These are phyloP conservation scores for Calocybe gambosa DNA, from an alignment of 1,284 basidiomycete species.

Conservation along the genomic window DNA sequence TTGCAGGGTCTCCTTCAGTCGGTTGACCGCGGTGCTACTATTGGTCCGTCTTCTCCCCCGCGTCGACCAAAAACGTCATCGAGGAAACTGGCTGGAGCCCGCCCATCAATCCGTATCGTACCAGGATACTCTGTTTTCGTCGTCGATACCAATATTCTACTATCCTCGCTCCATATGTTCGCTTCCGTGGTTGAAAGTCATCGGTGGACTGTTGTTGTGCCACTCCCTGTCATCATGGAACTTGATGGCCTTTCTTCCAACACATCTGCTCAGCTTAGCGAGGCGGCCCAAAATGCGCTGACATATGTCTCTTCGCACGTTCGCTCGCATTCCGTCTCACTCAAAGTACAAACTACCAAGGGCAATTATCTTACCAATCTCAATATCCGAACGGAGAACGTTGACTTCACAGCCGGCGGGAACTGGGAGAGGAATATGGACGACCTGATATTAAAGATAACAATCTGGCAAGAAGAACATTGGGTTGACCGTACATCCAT, in stretches of 20 bases:
- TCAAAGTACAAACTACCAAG: constrained; percentile 93
- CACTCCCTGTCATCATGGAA: constrained; percentile 93
- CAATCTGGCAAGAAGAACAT: constrained; percentile 89
- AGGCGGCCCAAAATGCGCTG: constrained; percentile 68
- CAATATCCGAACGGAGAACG: constrained; percentile 78
- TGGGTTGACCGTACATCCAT: constrained; percentile 81
- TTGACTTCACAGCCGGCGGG: constrained; percentile 58
- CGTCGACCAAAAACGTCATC: constrained; percentile 27
- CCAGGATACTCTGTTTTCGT: constrained; percentile 89
- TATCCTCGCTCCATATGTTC: constrained; percentile 74
- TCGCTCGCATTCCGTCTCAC: constrained; percentile 64
- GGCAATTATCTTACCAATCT: constrained; percentile 91
- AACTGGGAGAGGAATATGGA: constrained; percentile 81
- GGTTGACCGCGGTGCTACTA: constrained; percentile 27
- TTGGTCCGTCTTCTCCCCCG: constrained; percentile 19
- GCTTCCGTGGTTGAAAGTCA: constrained; percentile 73
- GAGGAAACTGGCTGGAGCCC: constrained; percentile 26
- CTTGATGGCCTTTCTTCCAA: constrained; percentile 85
- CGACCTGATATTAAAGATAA: constrained; percentile 88
- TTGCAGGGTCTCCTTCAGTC: constrained; percentile 53
- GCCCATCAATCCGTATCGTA: constrained; percentile 51
- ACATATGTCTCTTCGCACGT: constrained; percentile 73
- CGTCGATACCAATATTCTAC: constrained; percentile 90
- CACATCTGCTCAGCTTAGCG: constrained; percentile 53
- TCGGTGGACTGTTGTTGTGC: constrained; percentile 86